Conservation (phyloP, 805 yeast species). For the Cyberlindnera mississippiensis region DNA sequence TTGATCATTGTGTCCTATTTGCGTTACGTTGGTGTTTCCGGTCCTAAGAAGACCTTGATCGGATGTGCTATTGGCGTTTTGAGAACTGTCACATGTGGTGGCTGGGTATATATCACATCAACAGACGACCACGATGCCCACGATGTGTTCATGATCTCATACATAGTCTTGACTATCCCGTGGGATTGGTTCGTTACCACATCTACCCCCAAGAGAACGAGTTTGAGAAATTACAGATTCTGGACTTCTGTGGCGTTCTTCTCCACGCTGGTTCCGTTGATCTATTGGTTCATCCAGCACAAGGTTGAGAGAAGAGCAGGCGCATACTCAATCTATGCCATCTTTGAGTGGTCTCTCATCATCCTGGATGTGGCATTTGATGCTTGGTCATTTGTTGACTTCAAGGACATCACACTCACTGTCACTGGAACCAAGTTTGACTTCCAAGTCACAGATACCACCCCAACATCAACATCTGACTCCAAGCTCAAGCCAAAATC, state of each 20-base stretch:
- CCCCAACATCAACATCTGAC: neutral
- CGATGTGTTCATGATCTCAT: conserved; percentile 91
- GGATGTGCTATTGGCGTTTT: conserved; percentile 62
- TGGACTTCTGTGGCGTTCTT: conserved; percentile 61
- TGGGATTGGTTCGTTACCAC: conserved; percentile 72
- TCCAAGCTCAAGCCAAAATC: conserved; percentile 20
- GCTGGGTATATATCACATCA: conserved; percentile 96
- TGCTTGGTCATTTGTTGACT: conserved; percentile 70
- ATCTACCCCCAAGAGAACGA: conserved; percentile 44
- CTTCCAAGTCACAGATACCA: conserved; percentile 19
- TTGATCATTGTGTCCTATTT: conserved; percentile 51
- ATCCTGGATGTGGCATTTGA: conserved; percentile 83
- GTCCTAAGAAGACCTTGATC: conserved; percentile 33
- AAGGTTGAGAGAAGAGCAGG: conserved; percentile 84
- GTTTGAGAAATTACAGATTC: conserved; percentile 49
- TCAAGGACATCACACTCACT: conserved; percentile 52
- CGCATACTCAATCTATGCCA: conserved; percentile 94
- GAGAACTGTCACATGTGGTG: conserved; percentile 96
- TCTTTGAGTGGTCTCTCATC: conserved; percentile 90
- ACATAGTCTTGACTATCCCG: conserved; percentile 84
- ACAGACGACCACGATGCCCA: conserved; percentile 97
- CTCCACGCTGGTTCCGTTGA: conserved; percentile 69
- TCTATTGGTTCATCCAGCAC: conserved; percentile 89
- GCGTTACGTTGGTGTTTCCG: conserved; percentile 35
- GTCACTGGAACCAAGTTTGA: conserved; percentile 20